Percentiles rank a stretch among this genome's conserved stretches.
Conservation (phyloP, 2,329 filamentous ascomycete species). For the Colletotrichum sansevieriae region DNA sequence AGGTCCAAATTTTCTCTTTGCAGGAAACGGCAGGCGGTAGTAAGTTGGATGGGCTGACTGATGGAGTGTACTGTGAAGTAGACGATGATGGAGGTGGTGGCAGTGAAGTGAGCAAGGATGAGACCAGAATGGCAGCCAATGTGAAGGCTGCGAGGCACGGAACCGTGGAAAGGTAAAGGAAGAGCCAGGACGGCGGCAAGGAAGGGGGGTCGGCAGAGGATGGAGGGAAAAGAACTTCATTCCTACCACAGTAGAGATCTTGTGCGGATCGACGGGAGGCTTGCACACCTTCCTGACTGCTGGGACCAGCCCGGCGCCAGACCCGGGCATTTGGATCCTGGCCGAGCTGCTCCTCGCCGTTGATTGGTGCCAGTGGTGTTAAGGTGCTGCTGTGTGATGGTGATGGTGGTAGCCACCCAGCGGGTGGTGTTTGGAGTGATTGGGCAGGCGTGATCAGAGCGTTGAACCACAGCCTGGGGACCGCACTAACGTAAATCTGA, state of each 20-base stretch:
- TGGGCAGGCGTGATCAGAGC: not conserved
- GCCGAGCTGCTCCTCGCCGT: too few relatives aligned
- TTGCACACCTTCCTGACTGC: constrained; percentile 27
- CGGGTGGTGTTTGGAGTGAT: too few relatives aligned
- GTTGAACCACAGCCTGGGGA: constrained; percentile 33
- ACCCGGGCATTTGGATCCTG: constrained; percentile 14
- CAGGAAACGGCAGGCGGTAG: not conserved
- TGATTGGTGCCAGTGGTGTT: too few relatives aligned
- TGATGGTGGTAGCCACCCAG: too few relatives aligned
- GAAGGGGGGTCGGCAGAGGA: too few relatives aligned
- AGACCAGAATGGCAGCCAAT: not conserved
- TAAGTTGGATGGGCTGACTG: not conserved
- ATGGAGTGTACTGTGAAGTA: not conserved
- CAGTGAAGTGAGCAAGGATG: constrained; percentile 1
- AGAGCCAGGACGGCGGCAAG: not conserved
- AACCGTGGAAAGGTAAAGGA: not conserved
- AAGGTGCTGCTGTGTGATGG: too few relatives aligned
- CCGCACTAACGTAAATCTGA: not conserved
- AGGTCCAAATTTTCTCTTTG: not conserved
- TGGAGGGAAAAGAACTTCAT: too few relatives aligned
- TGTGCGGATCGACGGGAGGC: constrained; percentile 30
- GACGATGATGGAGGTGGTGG: constrained; percentile 2
- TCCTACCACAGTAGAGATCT: not conserved
- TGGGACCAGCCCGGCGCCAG: constrained; percentile 22
- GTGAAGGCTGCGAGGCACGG: not conserved